phyloP scores from a whole-genome alignment of 768 basidiomycete species.

The Kwoniella dendrophila region DNA sequence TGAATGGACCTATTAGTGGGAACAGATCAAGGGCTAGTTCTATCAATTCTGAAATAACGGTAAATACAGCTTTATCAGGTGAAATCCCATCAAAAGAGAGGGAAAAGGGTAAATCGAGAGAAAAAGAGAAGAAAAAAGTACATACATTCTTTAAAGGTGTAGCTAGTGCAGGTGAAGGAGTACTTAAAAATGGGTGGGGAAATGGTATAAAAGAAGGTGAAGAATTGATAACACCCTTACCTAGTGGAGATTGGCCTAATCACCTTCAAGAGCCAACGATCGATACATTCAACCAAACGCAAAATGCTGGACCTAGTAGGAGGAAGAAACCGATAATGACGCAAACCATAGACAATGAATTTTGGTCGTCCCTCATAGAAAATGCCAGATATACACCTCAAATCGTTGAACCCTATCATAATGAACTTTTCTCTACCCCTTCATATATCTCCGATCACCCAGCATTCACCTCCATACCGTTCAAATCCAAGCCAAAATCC shows the following conservation, averaged over 20 bases:
- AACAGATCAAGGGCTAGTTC: slow-evolving; percentile 17
- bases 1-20: background rate
- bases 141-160: slow-evolving; percentile 37
- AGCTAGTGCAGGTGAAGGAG: slow-evolving; percentile 7
- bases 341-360: slow-evolving; percentile 1
- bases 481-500: background rate
- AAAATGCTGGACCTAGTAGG: slow-evolving; percentile 8
- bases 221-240: slow-evolving; percentile 39
- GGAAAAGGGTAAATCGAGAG: slow-evolving; percentile 1
- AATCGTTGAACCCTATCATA: background rate
- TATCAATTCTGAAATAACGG: slow-evolving; percentile 9
- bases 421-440: background rate
- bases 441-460: slow-evolving; percentile 23
- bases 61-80: background rate
- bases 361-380: slow-evolving; percentile 7
- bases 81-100: background rate
- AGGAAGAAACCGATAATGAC: background rate
- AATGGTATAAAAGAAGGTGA: slow-evolving; percentile 34
- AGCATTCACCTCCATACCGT: slow-evolving; percentile 25
- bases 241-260: slow-evolving; percentile 27
- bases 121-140: slow-evolving; percentile 19
- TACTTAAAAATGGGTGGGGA: slow-evolving; percentile 45
- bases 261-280: background rate
- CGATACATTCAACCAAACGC: background rate
- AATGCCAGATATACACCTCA: background rate